Evolutionary conservation across 768 basidiomycete genomes (phyloP).

Genomic region (Amanita fuliginea): DNA sequence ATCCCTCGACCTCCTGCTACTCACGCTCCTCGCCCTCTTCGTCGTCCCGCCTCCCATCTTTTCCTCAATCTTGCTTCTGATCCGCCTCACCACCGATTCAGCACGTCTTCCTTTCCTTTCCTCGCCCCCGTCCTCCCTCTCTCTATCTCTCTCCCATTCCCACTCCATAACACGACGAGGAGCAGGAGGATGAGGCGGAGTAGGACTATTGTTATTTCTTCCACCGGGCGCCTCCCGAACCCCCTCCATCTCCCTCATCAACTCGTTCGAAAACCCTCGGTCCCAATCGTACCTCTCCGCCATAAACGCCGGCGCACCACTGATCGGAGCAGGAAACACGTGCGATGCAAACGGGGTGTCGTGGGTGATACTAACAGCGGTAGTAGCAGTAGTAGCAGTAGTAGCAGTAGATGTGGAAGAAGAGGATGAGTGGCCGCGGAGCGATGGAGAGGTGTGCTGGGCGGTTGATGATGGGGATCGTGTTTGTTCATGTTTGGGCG

Average conservation of each 20-base stretch:
- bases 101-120: not conserved
- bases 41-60: not conserved
- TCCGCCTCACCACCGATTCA: conserved; percentile 1
- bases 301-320: conserved; percentile 64
- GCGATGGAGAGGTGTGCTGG: no score
- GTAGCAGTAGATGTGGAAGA: no score
- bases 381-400: no score
- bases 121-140: not conserved
- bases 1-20: not conserved
- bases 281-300: conserved; percentile 62
- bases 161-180: not conserved
- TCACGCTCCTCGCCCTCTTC: conserved; percentile 4
- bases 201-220: no score
- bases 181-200: no score
- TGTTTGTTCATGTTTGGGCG: conserved; percentile 8
- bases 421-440: no score
- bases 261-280: conserved; percentile 43
- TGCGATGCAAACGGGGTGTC: conserved; percentile 30
- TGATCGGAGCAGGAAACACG: conserved; percentile 26
- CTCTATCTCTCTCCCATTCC: not conserved
- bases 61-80: conserved; percentile 1
- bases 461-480: not conserved
- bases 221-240: not conserved
- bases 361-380: conserved; percentile 14
- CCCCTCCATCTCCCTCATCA: conserved; percentile 28